Conservation (phyloP, 257 asterid species). For the Striga asiatica region DNA sequence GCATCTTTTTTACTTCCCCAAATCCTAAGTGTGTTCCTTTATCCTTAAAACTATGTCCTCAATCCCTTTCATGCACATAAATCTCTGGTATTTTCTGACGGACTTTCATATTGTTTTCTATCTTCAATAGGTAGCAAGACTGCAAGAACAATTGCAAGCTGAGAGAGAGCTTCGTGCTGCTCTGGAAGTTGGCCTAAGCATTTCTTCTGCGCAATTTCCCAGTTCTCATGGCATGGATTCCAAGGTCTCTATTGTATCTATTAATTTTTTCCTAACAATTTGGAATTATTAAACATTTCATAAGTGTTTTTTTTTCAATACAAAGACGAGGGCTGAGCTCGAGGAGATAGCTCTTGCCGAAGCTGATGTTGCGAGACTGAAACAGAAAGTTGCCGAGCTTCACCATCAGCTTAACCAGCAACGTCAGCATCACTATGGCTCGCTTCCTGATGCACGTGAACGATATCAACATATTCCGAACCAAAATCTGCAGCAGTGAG, state of each 20-base stretch:
- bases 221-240: conserved; percentile 88
- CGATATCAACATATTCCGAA: conserved; percentile 47
- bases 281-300: conserved; percentile 9
- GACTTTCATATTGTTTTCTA: conserved; percentile 7
- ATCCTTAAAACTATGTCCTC: background rate
- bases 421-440: conserved; percentile 80
- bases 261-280: conserved; percentile 1
- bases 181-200: conserved; percentile 90
- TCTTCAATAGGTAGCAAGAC: conserved; percentile 64
- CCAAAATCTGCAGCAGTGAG: conserved; percentile 65
- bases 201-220: conserved; percentile 83
- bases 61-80: background rate
- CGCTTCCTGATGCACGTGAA: conserved; percentile 61
- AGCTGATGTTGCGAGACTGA: conserved; percentile 92
- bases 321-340: conserved; percentile 95
- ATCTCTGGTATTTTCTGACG: background rate
- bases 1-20: background rate
- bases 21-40: background rate
- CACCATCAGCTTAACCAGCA: conserved; percentile 96
- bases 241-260: conserved; percentile 43
- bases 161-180: conserved; percentile 97
- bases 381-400: conserved; percentile 97
- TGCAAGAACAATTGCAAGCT: conserved; percentile 96
- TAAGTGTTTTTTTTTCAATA: conserved; percentile 11
- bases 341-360: conserved; percentile 99